phyloP scores from a whole-genome alignment of 495 filamentous ascomycete species.

The Daldinia loculata region DNA sequence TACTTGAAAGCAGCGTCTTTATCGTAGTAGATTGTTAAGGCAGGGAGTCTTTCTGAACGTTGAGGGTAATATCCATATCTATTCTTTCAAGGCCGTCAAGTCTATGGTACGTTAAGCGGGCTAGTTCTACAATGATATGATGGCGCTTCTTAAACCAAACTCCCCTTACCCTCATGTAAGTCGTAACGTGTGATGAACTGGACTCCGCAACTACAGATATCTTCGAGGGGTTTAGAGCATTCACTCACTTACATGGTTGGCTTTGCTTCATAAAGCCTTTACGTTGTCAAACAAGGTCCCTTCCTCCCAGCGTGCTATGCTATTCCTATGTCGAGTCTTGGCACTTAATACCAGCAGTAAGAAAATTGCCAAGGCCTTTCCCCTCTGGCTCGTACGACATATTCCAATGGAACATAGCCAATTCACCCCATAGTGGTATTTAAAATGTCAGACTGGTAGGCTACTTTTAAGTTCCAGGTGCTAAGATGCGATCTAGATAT shows the following conservation, averaged over 20 bases:
- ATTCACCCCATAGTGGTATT: neutral
- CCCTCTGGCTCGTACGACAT: no score
- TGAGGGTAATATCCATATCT: neutral
- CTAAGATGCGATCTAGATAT: neutral
- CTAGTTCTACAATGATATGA: neutral
- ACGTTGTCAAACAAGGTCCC: no score
- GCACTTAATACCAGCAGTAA: no score
- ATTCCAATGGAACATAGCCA: neutral
- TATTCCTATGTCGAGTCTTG: no score
- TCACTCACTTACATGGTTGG: neutral
- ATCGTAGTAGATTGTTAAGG: neutral
- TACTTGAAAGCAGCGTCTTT: neutral
- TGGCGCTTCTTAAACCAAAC: neutral
- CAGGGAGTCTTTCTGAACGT: neutral
- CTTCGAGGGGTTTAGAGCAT: neutral
- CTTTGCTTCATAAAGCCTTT: neutral
- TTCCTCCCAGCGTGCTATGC: no score
- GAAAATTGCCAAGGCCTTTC: no score
- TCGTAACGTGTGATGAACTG: constrained; percentile 11
- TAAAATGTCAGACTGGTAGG: neutral
- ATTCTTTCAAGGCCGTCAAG: neutral
- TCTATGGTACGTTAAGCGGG: neutral
- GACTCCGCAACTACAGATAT: neutral
- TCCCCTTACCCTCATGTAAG: neutral
- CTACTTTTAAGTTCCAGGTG: neutral